Conservation (phyloP, 2,329 filamentous ascomycete genomes). For the Boeremia lycopersici region DNA sequence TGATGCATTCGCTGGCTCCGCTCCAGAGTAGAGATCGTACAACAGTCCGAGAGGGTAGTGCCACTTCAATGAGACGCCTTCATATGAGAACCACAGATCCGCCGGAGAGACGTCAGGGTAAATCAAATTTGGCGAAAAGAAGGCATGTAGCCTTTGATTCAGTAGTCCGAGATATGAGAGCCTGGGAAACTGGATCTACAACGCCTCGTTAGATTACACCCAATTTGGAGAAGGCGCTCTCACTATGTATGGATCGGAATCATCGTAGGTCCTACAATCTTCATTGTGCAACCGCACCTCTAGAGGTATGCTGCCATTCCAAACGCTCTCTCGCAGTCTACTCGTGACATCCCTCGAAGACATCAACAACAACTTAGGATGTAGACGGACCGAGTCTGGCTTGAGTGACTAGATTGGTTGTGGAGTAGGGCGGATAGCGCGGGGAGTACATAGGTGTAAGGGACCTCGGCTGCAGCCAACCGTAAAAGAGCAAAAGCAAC, state of each 20-base stretch:
- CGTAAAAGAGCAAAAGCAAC: slow-evolving; percentile 6
- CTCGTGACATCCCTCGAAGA: slow-evolving; percentile 43
- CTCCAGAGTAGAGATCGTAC: slow-evolving; percentile 70
- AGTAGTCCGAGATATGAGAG: slow-evolving; percentile 73
- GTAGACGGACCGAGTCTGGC: slow-evolving; percentile 6
- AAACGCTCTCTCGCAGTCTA: slow-evolving; percentile 58
- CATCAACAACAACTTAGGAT: slow-evolving; percentile 17
- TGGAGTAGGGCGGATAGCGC: slow-evolving; percentile 21
- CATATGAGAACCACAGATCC: slow-evolving; percentile 69
- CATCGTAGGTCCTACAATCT: slow-evolving; percentile 66
- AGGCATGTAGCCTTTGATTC: slow-evolving; percentile 65
- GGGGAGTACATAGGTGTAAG: slow-evolving; percentile 8
- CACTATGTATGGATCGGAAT: slow-evolving; percentile 66
- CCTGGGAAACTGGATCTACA: slow-evolving; percentile 65
- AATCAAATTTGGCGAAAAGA: slow-evolving; percentile 66
- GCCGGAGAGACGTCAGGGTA: slow-evolving; percentile 59
- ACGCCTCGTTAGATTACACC: background rate
- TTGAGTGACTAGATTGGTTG: slow-evolving; percentile 22
- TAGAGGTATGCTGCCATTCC: slow-evolving; percentile 65
- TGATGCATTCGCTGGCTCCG: slow-evolving; percentile 51
- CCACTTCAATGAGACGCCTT: slow-evolving; percentile 73
- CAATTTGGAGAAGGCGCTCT: slow-evolving; percentile 12
- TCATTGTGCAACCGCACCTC: slow-evolving; percentile 64
- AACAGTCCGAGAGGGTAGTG: slow-evolving; percentile 73
- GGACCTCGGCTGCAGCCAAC: slow-evolving; percentile 11